Evolutionary conservation across 352 stramenopile genomes (phyloP).

Genomic region (Globisporangium recalcitrans): DNA sequence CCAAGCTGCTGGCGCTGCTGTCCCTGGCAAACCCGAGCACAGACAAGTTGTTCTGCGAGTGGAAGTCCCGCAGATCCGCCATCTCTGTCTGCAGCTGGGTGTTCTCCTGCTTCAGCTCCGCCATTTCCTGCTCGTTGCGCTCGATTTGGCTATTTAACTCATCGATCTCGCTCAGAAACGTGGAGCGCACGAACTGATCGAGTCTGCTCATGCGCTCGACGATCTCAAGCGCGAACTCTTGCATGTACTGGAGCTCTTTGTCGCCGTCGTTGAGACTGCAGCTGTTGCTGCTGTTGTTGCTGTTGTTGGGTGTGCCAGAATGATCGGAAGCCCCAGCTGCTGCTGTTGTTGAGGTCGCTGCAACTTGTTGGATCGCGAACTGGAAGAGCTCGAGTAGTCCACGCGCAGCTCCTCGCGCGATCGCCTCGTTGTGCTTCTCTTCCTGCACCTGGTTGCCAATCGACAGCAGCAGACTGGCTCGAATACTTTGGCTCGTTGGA

Average conservation of each 20-base stretch:
- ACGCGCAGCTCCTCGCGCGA: slow-evolving; percentile 37
- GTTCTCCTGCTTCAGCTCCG: slow-evolving; percentile 15
- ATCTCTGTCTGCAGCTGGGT: slow-evolving; percentile 36
- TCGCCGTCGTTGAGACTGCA: background rate
- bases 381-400: slow-evolving; percentile 45
- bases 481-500: slow-evolving; percentile 26
- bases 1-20: background rate
- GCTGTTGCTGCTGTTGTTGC: background rate
- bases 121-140: slow-evolving; percentile 15
- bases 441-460: slow-evolving; percentile 44
- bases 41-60: slow-evolving; percentile 26
- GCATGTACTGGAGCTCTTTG: slow-evolving; percentile 42
- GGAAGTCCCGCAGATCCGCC: slow-evolving; percentile 36
- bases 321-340: background rate
- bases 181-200: slow-evolving; percentile 31
- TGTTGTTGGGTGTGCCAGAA: background rate
- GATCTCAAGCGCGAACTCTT: slow-evolving; percentile 38
- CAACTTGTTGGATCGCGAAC: slow-evolving; percentile 43
- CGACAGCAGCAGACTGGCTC: slow-evolving; percentile 38
- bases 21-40: slow-evolving; percentile 7
- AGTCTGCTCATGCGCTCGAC: slow-evolving; percentile 34
- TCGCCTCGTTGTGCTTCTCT: slow-evolving; percentile 40
- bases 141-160: slow-evolving; percentile 11
- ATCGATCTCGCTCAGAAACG: slow-evolving; percentile 29
- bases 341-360: background rate